phyloP scores from a whole-genome alignment of 1,139 yeast genomes.

The Debaryomyces sp. region DNA sequence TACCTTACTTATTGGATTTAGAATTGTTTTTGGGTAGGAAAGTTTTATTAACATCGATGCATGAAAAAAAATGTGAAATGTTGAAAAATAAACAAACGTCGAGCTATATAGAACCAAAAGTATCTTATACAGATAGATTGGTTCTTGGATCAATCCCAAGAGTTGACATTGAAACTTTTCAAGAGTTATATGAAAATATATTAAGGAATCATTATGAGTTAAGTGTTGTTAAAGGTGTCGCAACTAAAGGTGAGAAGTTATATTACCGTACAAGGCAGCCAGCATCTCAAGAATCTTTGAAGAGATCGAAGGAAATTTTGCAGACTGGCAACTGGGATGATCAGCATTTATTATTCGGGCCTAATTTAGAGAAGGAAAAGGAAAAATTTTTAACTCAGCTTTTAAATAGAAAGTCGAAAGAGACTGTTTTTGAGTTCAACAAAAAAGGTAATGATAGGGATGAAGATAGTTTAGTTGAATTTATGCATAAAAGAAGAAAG shows the following conservation, averaged over 20 bases:
- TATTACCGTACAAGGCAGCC: conserved; percentile 84
- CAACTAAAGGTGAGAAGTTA: conserved; percentile 84
- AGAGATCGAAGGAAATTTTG: conserved; percentile 79
- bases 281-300: conserved; percentile 83
- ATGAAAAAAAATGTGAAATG: conserved; percentile 59
- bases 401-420: conserved; percentile 68
- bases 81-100: conserved; percentile 48
- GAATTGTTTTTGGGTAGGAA: conserved; percentile 90
- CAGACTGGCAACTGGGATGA: conserved; percentile 84
- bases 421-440: conserved; percentile 90
- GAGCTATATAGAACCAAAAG: conserved; percentile 50
- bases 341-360: conserved; percentile 77
- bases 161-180: conserved; percentile 63
- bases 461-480: conserved; percentile 72
- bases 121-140: conserved; percentile 74
- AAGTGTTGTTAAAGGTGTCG: conserved; percentile 64
- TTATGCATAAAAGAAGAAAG: conserved; percentile 83
- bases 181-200: conserved; percentile 70
- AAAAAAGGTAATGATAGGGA: conserved; percentile 49
- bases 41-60: conserved; percentile 69
- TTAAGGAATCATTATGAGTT: conserved; percentile 72
- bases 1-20: conserved; percentile 87
- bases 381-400: conserved; percentile 71
- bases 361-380: conserved; percentile 72
- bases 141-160: conserved; percentile 87